Evolutionary conservation across 2,329 filamentous ascomycete genomes (phyloP), one percentile per base, ranked within the genome.

Genomic region (Metarhizium humberi): DNA sequence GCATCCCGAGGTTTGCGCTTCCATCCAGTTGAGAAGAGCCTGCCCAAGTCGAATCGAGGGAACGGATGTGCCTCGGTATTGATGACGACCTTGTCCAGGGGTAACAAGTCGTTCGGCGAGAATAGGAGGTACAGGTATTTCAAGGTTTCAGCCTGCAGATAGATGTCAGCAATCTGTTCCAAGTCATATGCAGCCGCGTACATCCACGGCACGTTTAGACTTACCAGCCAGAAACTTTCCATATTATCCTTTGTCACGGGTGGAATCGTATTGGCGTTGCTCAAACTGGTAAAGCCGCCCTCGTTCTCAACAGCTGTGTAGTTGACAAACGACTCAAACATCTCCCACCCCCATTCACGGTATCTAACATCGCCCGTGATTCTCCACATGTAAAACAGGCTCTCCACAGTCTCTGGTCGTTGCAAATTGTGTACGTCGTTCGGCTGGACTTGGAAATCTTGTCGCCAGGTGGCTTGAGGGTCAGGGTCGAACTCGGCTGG

Each of bases 91-190:
- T 92, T 82, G 63, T 94, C 88, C 36, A 99, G 78, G 2, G 92
- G 90, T 46, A 97, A 76, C 42, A 96, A 72, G 58, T 95, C 88
- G 60, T 86, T 78, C 4, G 88, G 85, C 2, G 90, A 92, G 73
- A 99, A 99, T 38, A 99, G 78, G 45, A 99, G 82, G 70, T 96
- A 99, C 69, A 99, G 88, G 69, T 99, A 99, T 73, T 99, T 99
- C 48, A 99, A 77, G 25, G 94, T 99, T 75, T 99, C 94, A 50
- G 94, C 92, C 87, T 90, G 56, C 29, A 13, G 14, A 4, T 13
- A 30, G 8, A 18, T 25, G 43, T 58, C 48, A 54, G 57, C 54
- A 47, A 56, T 43, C 16, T 51, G 18, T 16, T 40, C 34, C 34
- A 36, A 43, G 45, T 30, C 20, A 10, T 18, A 6, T n/a, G 11